phyloP scores from a whole-genome alignment of 2,329 filamentous ascomycete genomes.

The Amauroascus verrucosus region DNA sequence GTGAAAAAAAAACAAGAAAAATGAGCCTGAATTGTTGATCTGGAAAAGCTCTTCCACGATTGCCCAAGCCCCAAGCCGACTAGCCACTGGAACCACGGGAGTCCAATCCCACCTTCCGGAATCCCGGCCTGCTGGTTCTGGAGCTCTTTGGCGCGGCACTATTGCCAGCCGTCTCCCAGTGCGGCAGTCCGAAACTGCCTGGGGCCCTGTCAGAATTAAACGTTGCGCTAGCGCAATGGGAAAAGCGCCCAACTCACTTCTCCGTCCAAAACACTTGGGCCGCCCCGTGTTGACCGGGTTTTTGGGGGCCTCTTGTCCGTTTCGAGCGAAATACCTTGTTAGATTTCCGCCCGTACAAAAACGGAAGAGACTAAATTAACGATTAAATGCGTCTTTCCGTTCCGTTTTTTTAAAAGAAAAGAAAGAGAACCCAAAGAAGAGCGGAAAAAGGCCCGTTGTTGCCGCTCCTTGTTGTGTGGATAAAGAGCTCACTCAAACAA shows the following conservation, averaged over 20 bases:
- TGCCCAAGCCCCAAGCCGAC: too few relatives aligned
- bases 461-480: background rate
- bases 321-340: too few relatives aligned
- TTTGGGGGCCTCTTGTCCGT: too few relatives aligned
- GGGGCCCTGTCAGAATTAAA: background rate
- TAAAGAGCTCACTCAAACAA: background rate
- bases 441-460: background rate
- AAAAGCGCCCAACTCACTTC: too few relatives aligned
- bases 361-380: background rate
- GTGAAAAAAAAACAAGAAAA: background rate
- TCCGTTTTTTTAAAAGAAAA: too few relatives aligned
- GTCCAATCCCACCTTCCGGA: slow-evolving; percentile 5
- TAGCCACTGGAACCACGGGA: too few relatives aligned
- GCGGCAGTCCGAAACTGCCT: background rate
- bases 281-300: too few relatives aligned
- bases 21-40: background rate
- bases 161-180: background rate
- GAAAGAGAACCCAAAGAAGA: too few relatives aligned
- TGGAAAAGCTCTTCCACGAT: background rate
- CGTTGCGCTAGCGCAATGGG: background rate
- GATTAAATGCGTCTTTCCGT: background rate
- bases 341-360: too few relatives aligned
- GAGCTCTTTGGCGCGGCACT: slow-evolving; percentile 6
- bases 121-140: slow-evolving; percentile 11
- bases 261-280: too few relatives aligned